Evolutionary conservation across 345 rosid species (phyloP).

Genomic region (Populus simonii): DNA sequence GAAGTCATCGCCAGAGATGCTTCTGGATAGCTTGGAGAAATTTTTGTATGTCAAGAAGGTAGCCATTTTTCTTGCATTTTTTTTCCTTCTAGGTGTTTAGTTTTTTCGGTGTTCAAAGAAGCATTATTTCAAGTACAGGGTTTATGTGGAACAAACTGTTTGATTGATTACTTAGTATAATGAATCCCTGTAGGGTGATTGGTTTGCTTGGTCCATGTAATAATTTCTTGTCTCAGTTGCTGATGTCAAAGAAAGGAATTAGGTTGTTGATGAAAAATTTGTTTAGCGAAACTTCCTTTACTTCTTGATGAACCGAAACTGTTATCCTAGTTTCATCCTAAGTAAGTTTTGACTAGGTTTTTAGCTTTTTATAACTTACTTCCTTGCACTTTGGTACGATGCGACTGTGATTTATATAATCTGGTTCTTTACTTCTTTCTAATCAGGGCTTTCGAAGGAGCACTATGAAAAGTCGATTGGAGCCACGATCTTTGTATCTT

Average conservation of each 20-base stretch:
- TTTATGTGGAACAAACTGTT: background rate
- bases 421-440: background rate
- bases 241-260: background rate
- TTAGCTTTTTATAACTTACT: background rate
- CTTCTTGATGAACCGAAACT: background rate
- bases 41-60: slow-evolving; percentile 55
- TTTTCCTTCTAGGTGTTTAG: background rate
- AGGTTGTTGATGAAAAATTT: background rate
- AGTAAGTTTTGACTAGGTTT: background rate
- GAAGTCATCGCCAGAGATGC: slow-evolving; percentile 35
- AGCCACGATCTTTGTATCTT: slow-evolving; percentile 55
- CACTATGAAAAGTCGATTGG: slow-evolving; percentile 28
- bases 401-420: background rate
- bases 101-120: too few relatives aligned
- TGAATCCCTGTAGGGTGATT: background rate
- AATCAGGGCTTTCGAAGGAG: slow-evolving; percentile 52
- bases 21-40: slow-evolving; percentile 51
- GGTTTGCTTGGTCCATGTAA: background rate
- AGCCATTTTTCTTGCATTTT: background rate
- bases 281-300: background rate
- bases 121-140: background rate
- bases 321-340: background rate
- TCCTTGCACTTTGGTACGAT: background rate
- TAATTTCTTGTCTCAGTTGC: background rate
- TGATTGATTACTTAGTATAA: background rate